Conservation (phyloP, 140 eudicot species). For the Ambrosia hybrid region DNA sequence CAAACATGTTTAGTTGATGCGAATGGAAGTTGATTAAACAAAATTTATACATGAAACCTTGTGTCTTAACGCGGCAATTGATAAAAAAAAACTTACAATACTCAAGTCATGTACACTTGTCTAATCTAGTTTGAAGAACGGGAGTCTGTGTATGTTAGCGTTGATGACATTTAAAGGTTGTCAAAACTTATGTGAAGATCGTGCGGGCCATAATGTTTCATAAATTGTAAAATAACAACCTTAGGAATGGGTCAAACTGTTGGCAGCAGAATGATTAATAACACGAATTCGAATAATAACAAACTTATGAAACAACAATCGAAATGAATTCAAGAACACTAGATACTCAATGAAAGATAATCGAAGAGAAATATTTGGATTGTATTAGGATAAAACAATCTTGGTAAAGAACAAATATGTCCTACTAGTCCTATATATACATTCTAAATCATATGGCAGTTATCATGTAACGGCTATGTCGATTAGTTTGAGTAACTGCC, state of each 20-base stretch:
- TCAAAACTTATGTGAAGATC: neutral
- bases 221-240: neutral
- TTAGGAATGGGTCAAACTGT: neutral
- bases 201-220: neutral
- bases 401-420: too few relatives aligned
- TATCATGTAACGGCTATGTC: too few relatives aligned
- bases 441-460: too few relatives aligned
- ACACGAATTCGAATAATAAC: too few relatives aligned
- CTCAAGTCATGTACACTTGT: neutral
- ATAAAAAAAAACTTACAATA: neutral
- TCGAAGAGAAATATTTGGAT: too few relatives aligned
- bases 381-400: too few relatives aligned
- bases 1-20: constrained; percentile 4
- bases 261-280: too few relatives aligned
- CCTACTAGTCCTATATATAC: too few relatives aligned
- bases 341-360: too few relatives aligned
- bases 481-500: too few relatives aligned
- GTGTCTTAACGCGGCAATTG: neutral
- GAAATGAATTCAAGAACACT: too few relatives aligned
- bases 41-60: neutral
- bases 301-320: too few relatives aligned
- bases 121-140: neutral
- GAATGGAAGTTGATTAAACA: neutral
- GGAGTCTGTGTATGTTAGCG: neutral
- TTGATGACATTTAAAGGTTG: neutral